phyloP scores from a whole-genome alignment of 1,139 yeast species.

The Williopsis jadinii region DNA sequence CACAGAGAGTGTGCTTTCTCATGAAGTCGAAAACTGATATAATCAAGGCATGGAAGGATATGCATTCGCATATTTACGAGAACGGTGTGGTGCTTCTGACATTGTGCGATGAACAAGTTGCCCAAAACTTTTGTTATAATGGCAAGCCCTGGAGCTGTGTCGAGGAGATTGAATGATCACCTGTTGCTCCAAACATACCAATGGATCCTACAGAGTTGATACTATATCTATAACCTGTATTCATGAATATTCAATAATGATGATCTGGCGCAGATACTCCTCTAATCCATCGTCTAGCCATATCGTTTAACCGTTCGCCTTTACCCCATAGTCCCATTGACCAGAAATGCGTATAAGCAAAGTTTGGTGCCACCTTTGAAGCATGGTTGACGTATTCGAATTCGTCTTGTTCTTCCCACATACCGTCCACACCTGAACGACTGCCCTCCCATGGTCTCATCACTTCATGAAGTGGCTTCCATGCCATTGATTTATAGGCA shows the following conservation, averaged over 20 bases:
- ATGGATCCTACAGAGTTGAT: too few species aligned
- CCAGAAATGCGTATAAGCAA: constrained; percentile 53
- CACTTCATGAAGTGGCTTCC: constrained; percentile 48
- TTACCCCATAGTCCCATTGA: constrained; percentile 58
- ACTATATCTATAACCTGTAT: too few species aligned
- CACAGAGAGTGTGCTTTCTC: not conserved
- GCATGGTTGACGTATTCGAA: constrained; percentile 1
- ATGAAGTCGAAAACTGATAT: not conserved
- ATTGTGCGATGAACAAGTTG: constrained; percentile 1
- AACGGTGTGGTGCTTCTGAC: not conserved
- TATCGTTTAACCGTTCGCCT: constrained; percentile 40
- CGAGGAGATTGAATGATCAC: not conserved
- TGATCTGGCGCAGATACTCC: constrained; percentile 19
- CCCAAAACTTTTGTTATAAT: not conserved
- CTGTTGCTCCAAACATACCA: too few species aligned
- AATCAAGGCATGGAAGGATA: not conserved
- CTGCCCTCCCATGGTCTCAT: constrained; percentile 57
- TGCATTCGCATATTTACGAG: not conserved
- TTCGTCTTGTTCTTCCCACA: not conserved
- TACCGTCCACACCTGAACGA: not conserved
- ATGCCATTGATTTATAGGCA: constrained; percentile 42
- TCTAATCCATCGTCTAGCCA: constrained; percentile 44
- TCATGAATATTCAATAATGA: too few species aligned
- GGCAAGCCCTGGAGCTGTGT: not conserved
- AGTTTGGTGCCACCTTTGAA: constrained; percentile 33